A percentile compares a stretch with the other conserved stretches of the same genome.
Evolutionary conservation across 169 alveolate genomes (phyloP).

Genomic region (Cystoisospora suis): DNA sequence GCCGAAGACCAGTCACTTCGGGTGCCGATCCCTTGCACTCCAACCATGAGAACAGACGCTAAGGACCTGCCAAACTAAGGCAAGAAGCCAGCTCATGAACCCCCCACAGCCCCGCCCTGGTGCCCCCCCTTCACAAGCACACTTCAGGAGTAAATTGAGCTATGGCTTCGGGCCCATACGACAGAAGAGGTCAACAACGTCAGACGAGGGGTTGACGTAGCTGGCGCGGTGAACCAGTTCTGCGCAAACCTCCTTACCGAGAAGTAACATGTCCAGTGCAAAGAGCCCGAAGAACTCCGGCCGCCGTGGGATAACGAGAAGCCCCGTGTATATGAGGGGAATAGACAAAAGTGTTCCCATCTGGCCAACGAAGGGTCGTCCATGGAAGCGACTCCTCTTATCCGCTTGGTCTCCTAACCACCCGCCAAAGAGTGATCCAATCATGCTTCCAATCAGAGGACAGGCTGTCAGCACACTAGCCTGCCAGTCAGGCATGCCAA

Average conservation of each 20-base stretch:
- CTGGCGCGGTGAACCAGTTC: no score
- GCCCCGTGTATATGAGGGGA: constrained; percentile 70
- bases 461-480: constrained; percentile 86
- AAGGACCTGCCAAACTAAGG: no score
- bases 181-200: no score
- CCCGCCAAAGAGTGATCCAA: constrained; percentile 92
- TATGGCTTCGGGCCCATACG: no score
- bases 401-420: constrained; percentile 83
- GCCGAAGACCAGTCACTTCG: no score
- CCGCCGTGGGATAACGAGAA: constrained; percentile 73
- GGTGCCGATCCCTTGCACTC: no score
- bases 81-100: no score
- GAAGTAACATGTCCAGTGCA: constrained; percentile 72
- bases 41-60: no score
- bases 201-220: no score
- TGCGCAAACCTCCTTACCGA: constrained; percentile 84
- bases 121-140: no score
- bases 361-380: constrained; percentile 81
- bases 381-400: constrained; percentile 77
- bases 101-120: no score
- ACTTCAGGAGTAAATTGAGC: no score
- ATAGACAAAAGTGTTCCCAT: constrained; percentile 75
- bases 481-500: constrained; percentile 84
- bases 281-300: constrained; percentile 70
- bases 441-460: constrained; percentile 83